These are phyloP conservation scores for Rehmannia glutinosa DNA, from an alignment of 257 asterid genomes.

Conservation along the genomic window DNA sequence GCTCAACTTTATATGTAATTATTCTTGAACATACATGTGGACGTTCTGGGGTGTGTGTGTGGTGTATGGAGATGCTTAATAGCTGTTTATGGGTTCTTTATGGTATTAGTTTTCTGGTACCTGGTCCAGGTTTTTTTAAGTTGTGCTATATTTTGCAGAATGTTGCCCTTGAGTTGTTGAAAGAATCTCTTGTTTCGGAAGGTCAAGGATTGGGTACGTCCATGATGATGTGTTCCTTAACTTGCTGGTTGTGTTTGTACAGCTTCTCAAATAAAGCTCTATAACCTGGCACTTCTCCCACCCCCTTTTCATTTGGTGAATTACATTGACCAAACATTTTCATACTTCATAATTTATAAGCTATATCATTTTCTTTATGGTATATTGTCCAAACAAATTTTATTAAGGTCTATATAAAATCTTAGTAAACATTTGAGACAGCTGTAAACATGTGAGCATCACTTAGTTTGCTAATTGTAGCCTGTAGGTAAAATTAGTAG, in stretches of 20 bases:
- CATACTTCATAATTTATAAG: no score
- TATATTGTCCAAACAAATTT: no score
- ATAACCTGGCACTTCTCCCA: no score
- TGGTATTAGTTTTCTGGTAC: not conserved
- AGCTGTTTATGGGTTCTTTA: not conserved
- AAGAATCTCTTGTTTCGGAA: slow-evolving; percentile 53
- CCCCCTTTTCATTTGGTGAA: no score
- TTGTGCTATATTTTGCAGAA: slow-evolving; percentile 51
- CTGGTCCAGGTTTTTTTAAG: not conserved
- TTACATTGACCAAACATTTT: no score
- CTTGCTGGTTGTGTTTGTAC: slow-evolving; percentile 17
- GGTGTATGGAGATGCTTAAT: not conserved
- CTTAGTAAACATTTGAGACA: no score
- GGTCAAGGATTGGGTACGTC: slow-evolving; percentile 48
- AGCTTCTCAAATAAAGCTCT: no score
- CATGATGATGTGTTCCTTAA: slow-evolving; percentile 7
- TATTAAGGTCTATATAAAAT: no score
- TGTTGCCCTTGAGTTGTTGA: slow-evolving; percentile 76
- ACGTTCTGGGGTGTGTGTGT: not conserved
- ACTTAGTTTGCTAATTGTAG: no score
- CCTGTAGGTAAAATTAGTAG: no score
- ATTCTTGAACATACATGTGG: not conserved
- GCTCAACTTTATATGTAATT: not conserved
- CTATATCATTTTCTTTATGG: no score
- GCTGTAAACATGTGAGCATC: no score